phyloP scores from a whole-genome alignment of 257 asterid genomes.

The Jasminum sambac region DNA sequence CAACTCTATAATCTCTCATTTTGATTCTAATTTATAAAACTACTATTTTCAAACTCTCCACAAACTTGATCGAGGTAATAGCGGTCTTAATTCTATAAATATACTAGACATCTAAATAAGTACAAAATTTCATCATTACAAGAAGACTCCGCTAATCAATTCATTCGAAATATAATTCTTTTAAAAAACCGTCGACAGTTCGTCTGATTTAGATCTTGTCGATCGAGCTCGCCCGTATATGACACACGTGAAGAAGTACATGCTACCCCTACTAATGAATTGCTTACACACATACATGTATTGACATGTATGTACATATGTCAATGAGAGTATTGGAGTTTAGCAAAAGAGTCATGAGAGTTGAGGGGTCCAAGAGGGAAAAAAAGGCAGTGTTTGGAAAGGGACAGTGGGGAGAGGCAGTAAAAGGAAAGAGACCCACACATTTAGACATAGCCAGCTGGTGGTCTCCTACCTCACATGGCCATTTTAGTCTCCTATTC shows the following conservation, averaged over 20 bases:
- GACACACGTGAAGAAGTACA: not conserved
- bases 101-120: not conserved
- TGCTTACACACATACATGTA: not conserved
- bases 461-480: slow-evolving; percentile 71
- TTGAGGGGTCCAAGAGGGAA: not conserved
- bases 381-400: not conserved
- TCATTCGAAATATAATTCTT: too few species aligned
- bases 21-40: not conserved
- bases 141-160: too few species aligned
- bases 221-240: too few species aligned
- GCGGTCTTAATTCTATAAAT: not conserved
- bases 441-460: slow-evolving; percentile 47
- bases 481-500: slow-evolving; percentile 23
- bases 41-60: not conserved
- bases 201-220: too few species aligned
- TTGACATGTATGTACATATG: not conserved
- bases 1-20: not conserved
- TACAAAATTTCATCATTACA: not conserved
- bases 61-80: not conserved
- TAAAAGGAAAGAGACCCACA: slow-evolving; percentile 23
- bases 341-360: not conserved
- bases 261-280: not conserved
- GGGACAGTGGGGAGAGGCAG: slow-evolving; percentile 15
- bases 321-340: slow-evolving; percentile 2
- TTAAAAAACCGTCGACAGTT: too few species aligned